Percentiles rank a stretch among this genome's conserved stretches.
These are phyloP conservation scores for Coniochaeta ligniaria DNA, from an alignment of 2,329 filamentous ascomycete species.

Conservation along the genomic window DNA sequence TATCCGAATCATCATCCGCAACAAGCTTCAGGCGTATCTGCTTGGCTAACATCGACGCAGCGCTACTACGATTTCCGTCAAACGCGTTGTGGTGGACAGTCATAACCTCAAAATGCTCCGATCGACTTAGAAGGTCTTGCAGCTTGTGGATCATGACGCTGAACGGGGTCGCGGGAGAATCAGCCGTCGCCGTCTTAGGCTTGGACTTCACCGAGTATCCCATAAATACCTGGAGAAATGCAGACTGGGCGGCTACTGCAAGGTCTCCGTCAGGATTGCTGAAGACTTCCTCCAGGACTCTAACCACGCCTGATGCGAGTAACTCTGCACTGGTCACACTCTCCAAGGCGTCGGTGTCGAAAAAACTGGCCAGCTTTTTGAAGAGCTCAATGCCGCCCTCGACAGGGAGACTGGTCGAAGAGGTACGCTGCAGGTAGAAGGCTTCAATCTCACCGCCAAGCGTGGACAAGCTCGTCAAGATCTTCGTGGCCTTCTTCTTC, in stretches of 20 bases:
- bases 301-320: constrained; percentile 82
- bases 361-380: constrained; percentile 69
- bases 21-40: constrained; percentile 85
- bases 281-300: constrained; percentile 75
- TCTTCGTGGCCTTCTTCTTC: constrained; percentile 71
- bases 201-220: constrained; percentile 60
- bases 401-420: constrained; percentile 10
- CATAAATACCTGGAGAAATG: constrained; percentile 93
- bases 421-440: constrained; percentile 57
- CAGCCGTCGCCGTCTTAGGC: constrained; percentile 54
- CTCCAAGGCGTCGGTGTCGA: constrained; percentile 80
- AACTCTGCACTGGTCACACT: constrained; percentile 95
- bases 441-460: constrained; percentile 65
- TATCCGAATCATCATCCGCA: constrained; percentile 84
- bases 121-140: constrained; percentile 90
- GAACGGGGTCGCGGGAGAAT: constrained; percentile 75
- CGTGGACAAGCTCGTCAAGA: constrained; percentile 63
- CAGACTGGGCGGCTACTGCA: constrained; percentile 63
- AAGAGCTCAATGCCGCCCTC: constrained; percentile 61
- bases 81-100: constrained; percentile 91
- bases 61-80: constrained; percentile 83
- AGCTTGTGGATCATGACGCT: constrained; percentile 88
- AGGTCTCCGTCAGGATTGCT: constrained; percentile 59
- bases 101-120: constrained; percentile 95
- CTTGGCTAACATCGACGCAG: constrained; percentile 92